These are phyloP conservation scores for Leccinum pellstonianum DNA, from an alignment of 768 basidiomycete genomes.

Conservation along the genomic window DNA sequence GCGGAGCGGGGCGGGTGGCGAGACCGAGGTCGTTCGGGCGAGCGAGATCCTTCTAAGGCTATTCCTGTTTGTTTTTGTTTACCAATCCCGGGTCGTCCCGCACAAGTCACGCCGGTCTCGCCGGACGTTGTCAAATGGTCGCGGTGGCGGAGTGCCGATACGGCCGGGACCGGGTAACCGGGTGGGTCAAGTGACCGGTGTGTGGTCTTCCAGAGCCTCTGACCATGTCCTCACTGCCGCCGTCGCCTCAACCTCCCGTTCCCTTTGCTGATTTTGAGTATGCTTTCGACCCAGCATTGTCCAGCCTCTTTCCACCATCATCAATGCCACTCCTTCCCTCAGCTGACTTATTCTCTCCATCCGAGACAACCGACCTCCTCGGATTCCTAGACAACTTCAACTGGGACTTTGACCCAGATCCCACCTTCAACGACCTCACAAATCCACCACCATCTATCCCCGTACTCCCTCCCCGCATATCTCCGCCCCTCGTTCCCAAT, in stretches of 20 bases:
- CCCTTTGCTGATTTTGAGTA: slow-evolving; percentile 72
- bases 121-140: slow-evolving; percentile 2
- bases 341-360: slow-evolving; percentile 73
- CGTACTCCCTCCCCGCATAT: neutral
- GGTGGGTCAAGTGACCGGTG: slow-evolving; percentile 16
- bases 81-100: slow-evolving; percentile 21
- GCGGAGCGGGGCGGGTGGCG: slow-evolving; percentile 38
- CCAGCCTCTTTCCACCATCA: slow-evolving; percentile 54
- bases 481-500: slow-evolving; percentile 1
- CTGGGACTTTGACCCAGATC: slow-evolving; percentile 58
- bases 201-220: neutral
- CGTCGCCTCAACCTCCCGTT: slow-evolving; percentile 46
- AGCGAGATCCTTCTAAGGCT: slow-evolving; percentile 25
- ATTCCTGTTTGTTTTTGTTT: slow-evolving; percentile 29
- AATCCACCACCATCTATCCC: slow-evolving; percentile 2
- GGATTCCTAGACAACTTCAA: slow-evolving; percentile 82
- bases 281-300: slow-evolving; percentile 61
- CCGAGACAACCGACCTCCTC: slow-evolving; percentile 76
- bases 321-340: slow-evolving; percentile 66
- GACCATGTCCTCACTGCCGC: slow-evolving; percentile 28
- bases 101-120: slow-evolving; percentile 2
- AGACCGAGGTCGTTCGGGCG: slow-evolving; percentile 30
- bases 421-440: slow-evolving; percentile 15
- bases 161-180: slow-evolving; percentile 23
- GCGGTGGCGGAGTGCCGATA: neutral